Percentiles rank a stretch among this genome's conserved stretches.
phyloP scores from a whole-genome alignment of 1,139 yeast species.

The Hansenula lynferdii region DNA sequence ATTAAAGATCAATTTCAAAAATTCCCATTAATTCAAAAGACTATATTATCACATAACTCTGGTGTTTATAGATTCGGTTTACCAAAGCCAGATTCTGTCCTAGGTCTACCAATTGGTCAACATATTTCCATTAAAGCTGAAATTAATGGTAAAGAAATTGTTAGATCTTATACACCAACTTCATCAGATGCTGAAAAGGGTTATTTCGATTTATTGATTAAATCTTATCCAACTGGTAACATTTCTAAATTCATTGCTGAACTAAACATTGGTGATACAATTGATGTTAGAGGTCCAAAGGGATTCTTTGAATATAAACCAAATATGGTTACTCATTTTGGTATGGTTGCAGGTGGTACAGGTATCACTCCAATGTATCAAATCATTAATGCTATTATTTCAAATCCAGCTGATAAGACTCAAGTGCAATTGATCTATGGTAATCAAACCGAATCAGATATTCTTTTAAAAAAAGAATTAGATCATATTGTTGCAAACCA shows the following conservation, averaged over 20 bases:
- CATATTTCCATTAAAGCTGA: constrained; percentile 77
- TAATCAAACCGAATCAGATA: constrained; percentile 72
- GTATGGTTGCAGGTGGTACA: constrained; percentile 95
- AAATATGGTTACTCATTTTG: constrained; percentile 69
- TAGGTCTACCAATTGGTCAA: constrained; percentile 95
- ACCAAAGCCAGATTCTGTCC: constrained; percentile 66
- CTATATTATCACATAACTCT: constrained; percentile 74
- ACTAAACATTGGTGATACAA: constrained; percentile 63
- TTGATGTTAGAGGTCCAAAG: constrained; percentile 87
- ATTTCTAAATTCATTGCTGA: constrained; percentile 73
- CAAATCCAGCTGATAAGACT: constrained; percentile 69
- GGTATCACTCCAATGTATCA: constrained; percentile 96
- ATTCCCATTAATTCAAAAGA: constrained; percentile 81
- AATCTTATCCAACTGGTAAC: constrained; percentile 90
- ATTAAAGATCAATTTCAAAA: constrained; percentile 66
- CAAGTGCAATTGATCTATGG: constrained; percentile 72
- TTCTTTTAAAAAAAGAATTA: constrained; percentile 72
- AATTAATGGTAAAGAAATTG: constrained; percentile 76
- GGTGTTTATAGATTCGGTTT: constrained; percentile 83
- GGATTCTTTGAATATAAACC: constrained; percentile 86
- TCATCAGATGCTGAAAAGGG: constrained; percentile 84
- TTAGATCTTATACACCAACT: constrained; percentile 92
- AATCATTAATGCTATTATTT: constrained; percentile 73
- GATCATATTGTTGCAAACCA: constrained; percentile 64
- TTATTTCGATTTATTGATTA: constrained; percentile 82